phyloP scores from a whole-genome alignment of 495 filamentous ascomycete species.

The Neurospora sp. region DNA sequence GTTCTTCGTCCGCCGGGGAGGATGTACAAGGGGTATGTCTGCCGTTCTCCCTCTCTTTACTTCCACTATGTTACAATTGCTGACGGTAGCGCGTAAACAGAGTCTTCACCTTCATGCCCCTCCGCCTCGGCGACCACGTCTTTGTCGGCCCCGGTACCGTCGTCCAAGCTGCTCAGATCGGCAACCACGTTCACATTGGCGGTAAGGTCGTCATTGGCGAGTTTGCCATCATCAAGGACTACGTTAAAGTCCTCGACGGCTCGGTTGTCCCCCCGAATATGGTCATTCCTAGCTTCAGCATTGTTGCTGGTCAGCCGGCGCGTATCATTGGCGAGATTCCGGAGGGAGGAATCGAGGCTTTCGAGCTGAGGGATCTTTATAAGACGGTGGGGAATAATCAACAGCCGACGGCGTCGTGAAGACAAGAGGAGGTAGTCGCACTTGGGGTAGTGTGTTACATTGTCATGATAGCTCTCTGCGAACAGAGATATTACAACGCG shows the following conservation, averaged over 20 bases:
- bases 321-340: slow-evolving; percentile 77
- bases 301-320: slow-evolving; percentile 75
- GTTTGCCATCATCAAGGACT: slow-evolving; percentile 86
- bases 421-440: background rate
- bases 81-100: slow-evolving; percentile 17
- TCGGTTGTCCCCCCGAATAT: slow-evolving; percentile 75
- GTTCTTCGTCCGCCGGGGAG: slow-evolving; percentile 70
- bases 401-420: slow-evolving; percentile 29
- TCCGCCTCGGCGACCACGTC: slow-evolving; percentile 88
- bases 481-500: fast-evolving
- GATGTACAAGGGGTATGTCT: slow-evolving; percentile 50
- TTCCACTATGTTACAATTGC: background rate
- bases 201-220: slow-evolving; percentile 63
- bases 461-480: background rate
- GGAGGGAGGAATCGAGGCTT: slow-evolving; percentile 57
- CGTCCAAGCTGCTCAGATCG: slow-evolving; percentile 68
- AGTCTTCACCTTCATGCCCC: slow-evolving; percentile 63
- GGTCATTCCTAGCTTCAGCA: slow-evolving; percentile 80
- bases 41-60: background rate
- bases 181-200: slow-evolving; percentile 76
- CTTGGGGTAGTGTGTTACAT: background rate
- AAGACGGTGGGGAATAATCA: slow-evolving; percentile 43
- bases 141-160: slow-evolving; percentile 68
- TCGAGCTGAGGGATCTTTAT: slow-evolving; percentile 48
- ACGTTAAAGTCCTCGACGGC: slow-evolving; percentile 71